Percentiles rank a stretch among this genome's conserved stretches.
phyloP scores from a whole-genome alignment of 148 eudicot species.

The Spergularia bocconei region DNA sequence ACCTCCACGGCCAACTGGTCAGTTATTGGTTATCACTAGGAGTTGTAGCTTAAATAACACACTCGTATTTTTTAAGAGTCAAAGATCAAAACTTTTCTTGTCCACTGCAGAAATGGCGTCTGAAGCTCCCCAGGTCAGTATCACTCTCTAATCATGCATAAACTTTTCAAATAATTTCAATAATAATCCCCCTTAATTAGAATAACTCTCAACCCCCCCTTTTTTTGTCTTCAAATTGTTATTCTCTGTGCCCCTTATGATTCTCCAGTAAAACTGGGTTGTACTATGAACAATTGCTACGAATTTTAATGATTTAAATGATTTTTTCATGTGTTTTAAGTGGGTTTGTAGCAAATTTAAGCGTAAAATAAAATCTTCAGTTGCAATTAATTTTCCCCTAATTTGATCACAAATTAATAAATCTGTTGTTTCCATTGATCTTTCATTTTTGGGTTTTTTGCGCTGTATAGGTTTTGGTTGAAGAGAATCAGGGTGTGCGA shows the following conservation, averaged over 20 bases:
- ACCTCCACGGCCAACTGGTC: no score
- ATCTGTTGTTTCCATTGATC: background rate
- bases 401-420: background rate
- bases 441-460: background rate
- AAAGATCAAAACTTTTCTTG: no score
- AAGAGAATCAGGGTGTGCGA: conserved; percentile 38
- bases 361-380: background rate
- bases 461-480: conserved; percentile 63
- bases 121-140: conserved; percentile 5
- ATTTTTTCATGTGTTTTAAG: background rate
- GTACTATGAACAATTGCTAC: background rate
- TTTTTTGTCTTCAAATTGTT: background rate
- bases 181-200: no score
- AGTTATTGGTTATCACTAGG: no score
- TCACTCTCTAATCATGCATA: background rate
- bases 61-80: no score
- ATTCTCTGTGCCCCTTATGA: background rate
- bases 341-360: background rate
- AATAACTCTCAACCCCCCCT: no score
- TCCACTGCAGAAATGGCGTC: conserved; percentile 6
- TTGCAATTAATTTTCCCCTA: background rate
- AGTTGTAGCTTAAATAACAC: no score
- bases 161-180: no score
- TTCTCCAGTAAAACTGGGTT: background rate
- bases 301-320: background rate